These are phyloP conservation scores for Boletus coccyginus DNA, from an alignment of 768 basidiomycete genomes.

Conservation along the genomic window DNA sequence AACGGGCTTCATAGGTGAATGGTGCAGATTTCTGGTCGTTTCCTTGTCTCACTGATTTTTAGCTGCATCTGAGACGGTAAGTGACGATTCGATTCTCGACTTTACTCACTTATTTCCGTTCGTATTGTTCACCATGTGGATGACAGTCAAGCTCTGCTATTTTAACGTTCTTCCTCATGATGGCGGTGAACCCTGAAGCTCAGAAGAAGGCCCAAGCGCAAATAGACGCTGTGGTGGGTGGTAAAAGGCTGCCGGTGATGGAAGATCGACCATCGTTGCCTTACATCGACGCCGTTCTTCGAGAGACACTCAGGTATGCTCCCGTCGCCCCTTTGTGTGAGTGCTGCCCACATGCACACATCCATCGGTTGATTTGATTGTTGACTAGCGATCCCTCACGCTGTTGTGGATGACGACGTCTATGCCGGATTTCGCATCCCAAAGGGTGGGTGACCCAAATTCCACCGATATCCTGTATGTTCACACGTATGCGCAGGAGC, in stretches of 20 bases:
- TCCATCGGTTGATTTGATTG: not conserved
- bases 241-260: slow-evolving; percentile 9
- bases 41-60: not conserved
- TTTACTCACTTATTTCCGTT: not conserved
- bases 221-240: slow-evolving; percentile 18
- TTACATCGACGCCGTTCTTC: slow-evolving; percentile 19
- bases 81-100: not conserved
- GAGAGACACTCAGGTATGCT: slow-evolving; percentile 18
- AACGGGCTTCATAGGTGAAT: slow-evolving; percentile 19
- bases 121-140: not conserved
- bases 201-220: slow-evolving; percentile 23
- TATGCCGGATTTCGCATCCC: slow-evolving; percentile 54
- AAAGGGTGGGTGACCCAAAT: slow-evolving; percentile 20
- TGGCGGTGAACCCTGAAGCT: slow-evolving; percentile 10
- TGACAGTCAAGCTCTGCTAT: slow-evolving; percentile 26
- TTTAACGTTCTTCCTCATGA: slow-evolving; percentile 18
- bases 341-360: not conserved
- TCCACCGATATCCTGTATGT: too few species aligned
- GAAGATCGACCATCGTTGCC: slow-evolving; percentile 19
- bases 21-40: not conserved
- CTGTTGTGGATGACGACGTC: slow-evolving; percentile 38
- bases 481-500: slow-evolving; percentile 12
- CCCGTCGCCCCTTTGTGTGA: slow-evolving; percentile 16
- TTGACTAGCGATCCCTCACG: slow-evolving; percentile 28
- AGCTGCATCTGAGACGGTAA: slow-evolving; percentile 23